Evolutionary conservation across 805 yeast genomes (phyloP), one percentile per base, ranked within the genome.

Genomic region (Saccharomycopsis olivae): DNA sequence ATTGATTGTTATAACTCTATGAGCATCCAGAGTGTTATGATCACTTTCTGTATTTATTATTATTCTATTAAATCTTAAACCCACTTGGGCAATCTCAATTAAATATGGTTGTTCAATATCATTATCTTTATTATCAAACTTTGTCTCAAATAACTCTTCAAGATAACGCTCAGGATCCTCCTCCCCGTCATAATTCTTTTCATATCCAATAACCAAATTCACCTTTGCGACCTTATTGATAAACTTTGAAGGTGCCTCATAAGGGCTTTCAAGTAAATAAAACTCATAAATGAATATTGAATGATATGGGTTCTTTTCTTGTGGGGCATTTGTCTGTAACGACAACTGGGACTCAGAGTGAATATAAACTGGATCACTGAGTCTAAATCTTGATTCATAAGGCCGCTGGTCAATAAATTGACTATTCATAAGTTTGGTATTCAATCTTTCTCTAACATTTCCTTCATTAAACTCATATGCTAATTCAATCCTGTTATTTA

Each of bases 401-500:
- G 46, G 45, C n/a, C 46, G 6, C n/a, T 32, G 29, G 25, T 43
- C 46, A 14, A 25, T 27, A 24, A 35, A 33, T 3, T 14, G 16
- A 11, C 28, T n/a, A 6, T 24, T 17, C 3, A 17, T n/a, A 10
- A 10, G n/a, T 23, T 9, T 15, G 1, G 8, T 19, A 4, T n/a
- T 29, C 20, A 30, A 24, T 24, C 13, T 4, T 23, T 25, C 24
- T 29, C 39, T 38, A 16, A 43, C 27, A 32, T 39, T 35, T 13
- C 33, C 29, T 36, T 43, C 46, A 18, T 43, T 43, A 19, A 29
- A 43, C 20, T 43, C 46, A 24, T 39, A 43, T 3, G 46, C 46
- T 16, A 35, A 30, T 11, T 19, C 19, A 5, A 43, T n/a, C 35
- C 46, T 38, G 20, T 33, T 29, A 20, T 20, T 35, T 10, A 35